Conservation (phyloP, 192 early-diverging fungal genomes). For the Coemansia biformis region DNA sequence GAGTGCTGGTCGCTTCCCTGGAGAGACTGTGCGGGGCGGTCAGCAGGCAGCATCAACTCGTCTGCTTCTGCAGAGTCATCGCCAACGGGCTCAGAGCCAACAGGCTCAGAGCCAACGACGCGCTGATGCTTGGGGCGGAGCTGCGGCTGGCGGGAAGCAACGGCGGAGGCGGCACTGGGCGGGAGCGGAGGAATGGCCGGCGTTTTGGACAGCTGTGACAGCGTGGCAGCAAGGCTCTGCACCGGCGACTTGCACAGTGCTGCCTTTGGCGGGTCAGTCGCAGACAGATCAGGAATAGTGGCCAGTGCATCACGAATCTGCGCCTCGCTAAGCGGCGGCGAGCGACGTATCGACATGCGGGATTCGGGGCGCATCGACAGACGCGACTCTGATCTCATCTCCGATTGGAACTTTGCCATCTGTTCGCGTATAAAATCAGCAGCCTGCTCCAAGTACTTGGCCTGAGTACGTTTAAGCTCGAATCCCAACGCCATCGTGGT, state of each 20-base stretch:
- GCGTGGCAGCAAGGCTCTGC: too few species aligned
- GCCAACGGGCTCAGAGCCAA: neutral
- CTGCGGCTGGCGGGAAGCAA: neutral
- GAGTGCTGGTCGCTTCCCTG: too few species aligned
- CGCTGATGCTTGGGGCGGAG: conserved; percentile 2
- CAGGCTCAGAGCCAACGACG: conserved; percentile 2
- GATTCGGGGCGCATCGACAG: conserved; percentile 6
- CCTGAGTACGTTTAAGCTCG: conserved; percentile 50
- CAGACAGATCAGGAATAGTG: too few species aligned
- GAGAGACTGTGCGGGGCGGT: too few species aligned
- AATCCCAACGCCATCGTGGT: conserved; percentile 48
- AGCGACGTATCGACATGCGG: neutral
- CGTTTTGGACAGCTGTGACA: too few species aligned
- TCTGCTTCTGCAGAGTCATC: too few species aligned
- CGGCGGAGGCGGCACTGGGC: too few species aligned
- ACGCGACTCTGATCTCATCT: conserved; percentile 16
- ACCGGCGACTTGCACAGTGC: too few species aligned
- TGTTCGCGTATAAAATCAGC: conserved; percentile 50
- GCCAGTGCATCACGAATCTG: too few species aligned
- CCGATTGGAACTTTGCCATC: conserved; percentile 30
- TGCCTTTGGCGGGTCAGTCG: too few species aligned
- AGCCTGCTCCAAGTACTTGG: conserved; percentile 43
- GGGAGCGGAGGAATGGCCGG: neutral
- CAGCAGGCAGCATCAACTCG: too few species aligned
- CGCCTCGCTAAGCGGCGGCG: too few species aligned